Evolutionary conservation across 2,329 filamentous ascomycete genomes (phyloP), one percentile per base, ranked within the genome.

Genomic region (Ophiostoma sp.): DNA sequence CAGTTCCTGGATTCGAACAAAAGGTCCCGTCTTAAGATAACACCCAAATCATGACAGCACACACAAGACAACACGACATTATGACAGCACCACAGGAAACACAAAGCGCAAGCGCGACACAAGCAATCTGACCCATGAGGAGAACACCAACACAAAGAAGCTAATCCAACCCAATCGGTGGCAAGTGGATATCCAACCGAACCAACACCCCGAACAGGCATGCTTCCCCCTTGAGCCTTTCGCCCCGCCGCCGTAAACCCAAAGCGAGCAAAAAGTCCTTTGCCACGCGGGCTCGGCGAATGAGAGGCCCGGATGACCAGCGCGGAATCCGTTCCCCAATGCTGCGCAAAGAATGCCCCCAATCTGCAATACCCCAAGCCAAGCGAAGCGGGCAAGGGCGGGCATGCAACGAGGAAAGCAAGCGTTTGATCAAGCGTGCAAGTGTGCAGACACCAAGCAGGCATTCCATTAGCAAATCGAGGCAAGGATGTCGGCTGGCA

Each of bases 251-350:
- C 52, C 69, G 63, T 72, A 74, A 72, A 74, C 75, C 73, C 36
- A 72, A 72, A 73, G 66, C 50, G 74, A 69, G 33, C 48, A 75
- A 73, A 75, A 75, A 75, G 74, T 75, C 74, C 74, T n/a, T 52
- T 22, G 48, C 25, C 36, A 36, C 36, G 15, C 63, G 52, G 48
- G n/a, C 12, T 71, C 52, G 66, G 25, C 48, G 57, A 63, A 48
- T 25, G 50, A 61, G n/a, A 48, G 12, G 2, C 9, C 72, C 33
- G 33, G 42, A 42, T n/a, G 39, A 17, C 17, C 22, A 36, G 28
- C 25, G 55, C 55, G 25, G 55, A 55, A 55, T 12, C 50, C 9
- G 22, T 25, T 25, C n/a, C 50, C 50, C 42, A 25, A 55, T 55
- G 50, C 50, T 11, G 9, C 48, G 15, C 15, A 8, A 36, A 48